Conservation (phyloP, 164 flowering plant genomes). For the Houttuynia cordata region DNA sequence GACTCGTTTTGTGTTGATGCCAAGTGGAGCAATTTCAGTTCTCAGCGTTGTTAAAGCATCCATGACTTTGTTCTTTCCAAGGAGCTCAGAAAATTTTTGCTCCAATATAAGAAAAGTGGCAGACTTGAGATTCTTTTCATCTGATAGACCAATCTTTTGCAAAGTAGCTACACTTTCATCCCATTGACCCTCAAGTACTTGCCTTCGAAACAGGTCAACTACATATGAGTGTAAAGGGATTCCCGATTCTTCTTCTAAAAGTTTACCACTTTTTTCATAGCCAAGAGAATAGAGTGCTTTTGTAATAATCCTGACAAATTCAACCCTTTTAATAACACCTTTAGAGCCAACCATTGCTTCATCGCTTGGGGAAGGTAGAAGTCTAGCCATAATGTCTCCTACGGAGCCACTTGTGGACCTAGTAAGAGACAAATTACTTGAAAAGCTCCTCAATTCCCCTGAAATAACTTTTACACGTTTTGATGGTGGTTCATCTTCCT, state of each 20-base stretch:
- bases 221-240: slow-evolving; percentile 56
- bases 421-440: slow-evolving; percentile 25
- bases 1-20: slow-evolving; percentile 31
- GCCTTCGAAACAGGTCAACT: slow-evolving; percentile 43
- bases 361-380: slow-evolving; percentile 43
- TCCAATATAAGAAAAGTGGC: slow-evolving; percentile 70
- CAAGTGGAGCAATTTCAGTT: slow-evolving; percentile 63
- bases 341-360: slow-evolving; percentile 57
- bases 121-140: slow-evolving; percentile 39
- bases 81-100: slow-evolving; percentile 63
- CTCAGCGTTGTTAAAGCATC: slow-evolving; percentile 64
- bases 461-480: slow-evolving; percentile 65
- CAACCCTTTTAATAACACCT: slow-evolving; percentile 51
- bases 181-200: slow-evolving; percentile 62
- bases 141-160: slow-evolving; percentile 35
- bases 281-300: slow-evolving; percentile 77
- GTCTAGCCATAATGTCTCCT: slow-evolving; percentile 62
- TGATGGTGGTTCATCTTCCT: slow-evolving; percentile 70
- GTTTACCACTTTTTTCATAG: slow-evolving; percentile 49
- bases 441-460: slow-evolving; percentile 24
- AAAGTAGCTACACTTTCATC: slow-evolving; percentile 58
- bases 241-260: slow-evolving; percentile 83
- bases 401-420: slow-evolving; percentile 35
- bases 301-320: slow-evolving; percentile 61
- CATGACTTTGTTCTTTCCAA: slow-evolving; percentile 31